These are phyloP conservation scores for Pulicaria dysenterica DNA, from an alignment of 129 eudicot species.

Conservation along the genomic window DNA sequence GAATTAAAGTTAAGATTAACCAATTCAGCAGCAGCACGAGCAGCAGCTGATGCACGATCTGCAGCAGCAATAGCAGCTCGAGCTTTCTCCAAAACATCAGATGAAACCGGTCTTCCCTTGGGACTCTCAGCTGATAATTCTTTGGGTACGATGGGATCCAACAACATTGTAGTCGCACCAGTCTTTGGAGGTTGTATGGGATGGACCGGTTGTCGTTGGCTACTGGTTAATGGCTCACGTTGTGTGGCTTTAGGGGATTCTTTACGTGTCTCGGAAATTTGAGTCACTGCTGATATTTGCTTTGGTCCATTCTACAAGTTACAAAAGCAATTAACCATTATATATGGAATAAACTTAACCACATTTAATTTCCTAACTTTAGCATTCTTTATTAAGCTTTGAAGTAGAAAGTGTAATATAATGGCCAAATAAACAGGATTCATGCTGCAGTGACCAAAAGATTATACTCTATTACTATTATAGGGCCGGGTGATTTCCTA, in stretches of 20 bases:
- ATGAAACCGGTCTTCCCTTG: slow-evolving; percentile 27
- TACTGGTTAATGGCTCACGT: slow-evolving; percentile 26
- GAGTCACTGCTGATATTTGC: slow-evolving; percentile 43
- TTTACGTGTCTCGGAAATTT: slow-evolving; percentile 30
- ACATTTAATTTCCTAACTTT: background rate
- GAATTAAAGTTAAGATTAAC: slow-evolving; percentile 50
- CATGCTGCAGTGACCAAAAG: background rate
- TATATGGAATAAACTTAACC: background rate
- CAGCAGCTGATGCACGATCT: slow-evolving; percentile 90
- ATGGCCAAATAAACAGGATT: background rate
- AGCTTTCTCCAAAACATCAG: slow-evolving; percentile 75
- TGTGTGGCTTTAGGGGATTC: slow-evolving; percentile 35
- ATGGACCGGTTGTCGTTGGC: slow-evolving; percentile 26
- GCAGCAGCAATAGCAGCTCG: slow-evolving; percentile 90
- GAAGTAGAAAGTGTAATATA: background rate
- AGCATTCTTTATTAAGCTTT: slow-evolving; percentile 1
- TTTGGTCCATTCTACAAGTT: slow-evolving; percentile 79
- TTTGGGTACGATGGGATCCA: slow-evolving; percentile 31
- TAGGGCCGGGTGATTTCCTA: too few relatives aligned
- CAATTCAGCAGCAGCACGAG: slow-evolving; percentile 89
- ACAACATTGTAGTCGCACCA: slow-evolving; percentile 20
- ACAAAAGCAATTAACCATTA: slow-evolving; percentile 11
- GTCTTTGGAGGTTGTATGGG: slow-evolving; percentile 39
- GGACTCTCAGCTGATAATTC: slow-evolving; percentile 26
- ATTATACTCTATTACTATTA: too few relatives aligned